These are phyloP conservation scores for Actinidia arguta DNA, from an alignment of 179 eudicot genomes.

Conservation along the genomic window DNA sequence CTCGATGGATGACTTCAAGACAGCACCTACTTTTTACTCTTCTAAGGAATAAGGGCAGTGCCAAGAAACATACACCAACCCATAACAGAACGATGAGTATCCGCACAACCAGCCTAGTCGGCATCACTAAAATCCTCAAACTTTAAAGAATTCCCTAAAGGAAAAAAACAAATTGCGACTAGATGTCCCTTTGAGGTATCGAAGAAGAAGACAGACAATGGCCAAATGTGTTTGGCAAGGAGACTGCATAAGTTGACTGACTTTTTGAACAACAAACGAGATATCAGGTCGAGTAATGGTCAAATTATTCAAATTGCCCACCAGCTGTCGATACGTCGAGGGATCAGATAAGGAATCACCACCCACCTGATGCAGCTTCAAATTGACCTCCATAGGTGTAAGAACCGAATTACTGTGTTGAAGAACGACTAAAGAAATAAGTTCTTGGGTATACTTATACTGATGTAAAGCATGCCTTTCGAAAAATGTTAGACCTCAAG, in stretches of 20 bases:
- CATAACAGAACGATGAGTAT: background rate
- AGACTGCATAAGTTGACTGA: constrained; percentile 4
- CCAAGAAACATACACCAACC: background rate
- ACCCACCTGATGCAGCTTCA: background rate
- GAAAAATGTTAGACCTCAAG: background rate
- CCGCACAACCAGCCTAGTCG: background rate
- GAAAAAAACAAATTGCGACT: background rate
- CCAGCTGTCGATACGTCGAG: background rate
- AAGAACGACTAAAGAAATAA: constrained; percentile 10
- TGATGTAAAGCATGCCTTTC: background rate
- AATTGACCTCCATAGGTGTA: constrained; percentile 12
- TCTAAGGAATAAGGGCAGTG: background rate
- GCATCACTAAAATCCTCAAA: background rate
- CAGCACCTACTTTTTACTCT: background rate
- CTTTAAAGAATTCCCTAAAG: background rate
- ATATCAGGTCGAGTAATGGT: constrained; percentile 11
- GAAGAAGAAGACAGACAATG: background rate
- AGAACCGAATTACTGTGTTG: background rate
- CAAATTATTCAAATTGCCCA: background rate
- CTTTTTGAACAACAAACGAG: background rate
- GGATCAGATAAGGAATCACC: background rate
- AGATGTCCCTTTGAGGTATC: background rate
- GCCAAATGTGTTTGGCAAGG: constrained; percentile 1
- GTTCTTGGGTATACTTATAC: constrained; percentile 8
- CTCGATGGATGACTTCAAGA: no score